Percentiles rank a stretch among this genome's conserved stretches.
phyloP scores from a whole-genome alignment of 257 asterid genomes.

The Rhazya stricta region DNA sequence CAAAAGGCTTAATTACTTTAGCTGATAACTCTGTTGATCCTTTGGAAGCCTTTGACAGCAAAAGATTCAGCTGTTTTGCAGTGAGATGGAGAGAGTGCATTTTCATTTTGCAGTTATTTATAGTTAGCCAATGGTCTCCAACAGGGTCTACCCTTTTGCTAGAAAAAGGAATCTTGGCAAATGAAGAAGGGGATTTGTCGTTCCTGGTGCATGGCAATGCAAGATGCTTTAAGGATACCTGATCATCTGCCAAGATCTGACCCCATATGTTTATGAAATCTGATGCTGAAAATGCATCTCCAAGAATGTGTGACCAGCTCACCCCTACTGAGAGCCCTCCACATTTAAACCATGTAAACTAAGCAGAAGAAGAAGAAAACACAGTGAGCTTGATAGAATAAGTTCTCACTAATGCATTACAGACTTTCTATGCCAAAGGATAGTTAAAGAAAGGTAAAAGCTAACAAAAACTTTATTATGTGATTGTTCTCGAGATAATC shows the following conservation, averaged over 20 bases:
- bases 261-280: conserved; percentile 53
- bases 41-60: conserved; percentile 13
- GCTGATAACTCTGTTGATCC: neutral
- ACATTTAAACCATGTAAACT: conserved; percentile 71
- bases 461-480: no score
- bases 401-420: no score
- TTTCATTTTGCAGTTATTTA: conserved; percentile 40
- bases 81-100: conserved; percentile 40
- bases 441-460: neutral
- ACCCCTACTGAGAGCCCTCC: conserved; percentile 75
- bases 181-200: conserved; percentile 6
- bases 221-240: conserved; percentile 11
- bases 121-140: conserved; percentile 48
- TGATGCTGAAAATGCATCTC: conserved; percentile 68
- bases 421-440: neutral
- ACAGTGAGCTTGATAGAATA: no score
- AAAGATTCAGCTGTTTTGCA: conserved; percentile 19
- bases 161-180: conserved; percentile 28
- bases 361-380: neutral
- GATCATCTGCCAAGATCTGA: conserved; percentile 28
- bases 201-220: neutral
- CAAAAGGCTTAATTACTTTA: conserved; percentile 34
- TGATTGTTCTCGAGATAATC: no score
- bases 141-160: conserved; percentile 42
- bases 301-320: conserved; percentile 72